A percentile compares a stretch with the other conserved stretches of the same genome.
These are phyloP conservation scores for Cornus kousa DNA, from an alignment of 148 eudicot genomes.

Conservation along the genomic window DNA sequence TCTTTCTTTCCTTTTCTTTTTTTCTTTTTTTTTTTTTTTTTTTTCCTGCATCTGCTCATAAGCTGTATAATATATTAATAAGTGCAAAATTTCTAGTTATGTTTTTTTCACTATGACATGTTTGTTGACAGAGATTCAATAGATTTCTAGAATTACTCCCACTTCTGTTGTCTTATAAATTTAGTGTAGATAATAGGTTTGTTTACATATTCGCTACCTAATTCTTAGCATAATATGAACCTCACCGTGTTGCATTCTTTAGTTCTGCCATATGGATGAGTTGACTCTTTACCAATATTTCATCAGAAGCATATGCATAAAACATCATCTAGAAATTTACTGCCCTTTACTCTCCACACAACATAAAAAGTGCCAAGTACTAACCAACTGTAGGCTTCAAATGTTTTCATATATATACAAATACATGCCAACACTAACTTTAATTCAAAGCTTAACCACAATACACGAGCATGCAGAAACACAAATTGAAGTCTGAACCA, in stretches of 20 bases:
- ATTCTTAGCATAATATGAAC: background rate
- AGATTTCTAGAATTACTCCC: background rate
- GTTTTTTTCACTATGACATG: no score
- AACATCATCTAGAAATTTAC: background rate
- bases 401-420: background rate
- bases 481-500: background rate
- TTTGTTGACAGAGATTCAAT: no score
- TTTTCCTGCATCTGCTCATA: background rate
- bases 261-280: background rate
- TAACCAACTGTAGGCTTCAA: constrained; percentile 6
- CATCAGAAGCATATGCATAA: background rate
- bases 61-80: background rate
- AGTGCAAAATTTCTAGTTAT: no score
- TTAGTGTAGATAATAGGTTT: background rate
- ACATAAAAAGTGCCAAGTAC: background rate
- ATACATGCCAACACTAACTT: no score
- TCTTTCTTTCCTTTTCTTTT: no score
- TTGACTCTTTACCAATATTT: background rate
- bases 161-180: background rate
- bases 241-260: background rate
- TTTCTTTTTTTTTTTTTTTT: no score
- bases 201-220: background rate
- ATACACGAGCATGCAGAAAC: no score
- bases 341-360: background rate
- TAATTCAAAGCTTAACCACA: no score